A percentile compares a stretch with the other conserved stretches of the same genome.
These are phyloP conservation scores for barley (Hordeum vulgare) DNA, from an alignment of 176 grass and related monocot genomes.

Conservation along the genomic window DNA sequence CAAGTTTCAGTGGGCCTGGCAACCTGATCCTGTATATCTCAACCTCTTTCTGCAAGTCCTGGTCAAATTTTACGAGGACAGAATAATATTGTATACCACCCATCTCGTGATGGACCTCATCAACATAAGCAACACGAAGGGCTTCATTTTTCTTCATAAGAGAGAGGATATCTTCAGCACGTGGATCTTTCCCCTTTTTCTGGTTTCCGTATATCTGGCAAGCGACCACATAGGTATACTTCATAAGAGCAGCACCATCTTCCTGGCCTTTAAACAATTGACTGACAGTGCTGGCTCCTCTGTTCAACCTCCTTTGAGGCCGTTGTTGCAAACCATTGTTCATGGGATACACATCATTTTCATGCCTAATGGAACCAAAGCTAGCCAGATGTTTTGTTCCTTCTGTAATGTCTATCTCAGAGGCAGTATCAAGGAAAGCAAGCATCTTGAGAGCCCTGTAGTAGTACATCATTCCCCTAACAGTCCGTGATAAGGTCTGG, in stretches of 20 bases:
- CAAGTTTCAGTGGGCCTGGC: constrained; percentile 81
- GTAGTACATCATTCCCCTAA: constrained; percentile 99
- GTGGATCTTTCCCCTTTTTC: constrained; percentile 71
- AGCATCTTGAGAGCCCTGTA: constrained; percentile 99
- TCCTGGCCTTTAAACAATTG: constrained; percentile 84
- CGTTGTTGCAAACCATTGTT: constrained; percentile 39
- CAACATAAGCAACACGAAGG: constrained; percentile 90
- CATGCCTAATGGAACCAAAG: constrained; percentile 70
- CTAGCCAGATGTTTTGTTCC: constrained; percentile 68
- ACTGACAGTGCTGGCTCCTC: constrained; percentile 64
- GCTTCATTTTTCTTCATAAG: constrained; percentile 95
- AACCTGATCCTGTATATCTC: constrained; percentile 90
- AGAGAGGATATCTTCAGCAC: constrained; percentile 74
- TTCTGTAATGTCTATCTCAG: constrained; percentile 76
- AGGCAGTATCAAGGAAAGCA: constrained; percentile 87
- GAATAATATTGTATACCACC: constrained; percentile 66
- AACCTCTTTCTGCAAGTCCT: constrained; percentile 57
- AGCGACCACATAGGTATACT: constrained; percentile 88
- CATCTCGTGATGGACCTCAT: constrained; percentile 45
- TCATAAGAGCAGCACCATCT: constrained; percentile 80
- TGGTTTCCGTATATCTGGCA: constrained; percentile 97
- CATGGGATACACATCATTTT: constrained; percentile 41
- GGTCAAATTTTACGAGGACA: constrained; percentile 94
- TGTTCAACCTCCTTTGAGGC: constrained; percentile 48
- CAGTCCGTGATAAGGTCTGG: constrained; percentile 81